These are phyloP conservation scores for Madurella fahalii DNA, from an alignment of 2,329 filamentous ascomycete genomes.

Conservation along the genomic window DNA sequence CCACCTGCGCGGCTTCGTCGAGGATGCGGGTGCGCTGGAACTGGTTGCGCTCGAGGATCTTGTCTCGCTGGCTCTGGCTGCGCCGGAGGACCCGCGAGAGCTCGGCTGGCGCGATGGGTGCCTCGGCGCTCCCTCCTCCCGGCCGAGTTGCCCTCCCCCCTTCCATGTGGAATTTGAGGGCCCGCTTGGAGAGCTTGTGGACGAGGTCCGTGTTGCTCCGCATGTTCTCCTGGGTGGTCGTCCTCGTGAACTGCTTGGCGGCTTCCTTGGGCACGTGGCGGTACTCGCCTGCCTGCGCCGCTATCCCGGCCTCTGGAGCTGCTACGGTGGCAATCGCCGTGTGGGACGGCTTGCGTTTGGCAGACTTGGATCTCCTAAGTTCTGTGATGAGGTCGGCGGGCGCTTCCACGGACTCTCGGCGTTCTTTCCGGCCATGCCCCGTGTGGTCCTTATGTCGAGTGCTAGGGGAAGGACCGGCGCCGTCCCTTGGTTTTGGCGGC, in stretches of 20 bases:
- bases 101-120: conserved; percentile 30
- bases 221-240: conserved; percentile 44
- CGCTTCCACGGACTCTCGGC: conserved; percentile 1
- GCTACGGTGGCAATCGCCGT: background rate
- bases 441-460: background rate
- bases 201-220: conserved; percentile 31
- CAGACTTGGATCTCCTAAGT: conserved; percentile 10
- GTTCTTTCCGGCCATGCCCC: background rate
- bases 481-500: conserved; percentile 4
- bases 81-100: conserved; percentile 36
- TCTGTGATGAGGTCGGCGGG: conserved; percentile 16
- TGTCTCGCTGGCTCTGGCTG: conserved; percentile 38
- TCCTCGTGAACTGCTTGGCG: conserved; percentile 51
- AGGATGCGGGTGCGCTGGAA: conserved; percentile 39
- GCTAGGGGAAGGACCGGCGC: background rate
- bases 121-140: conserved; percentile 21
- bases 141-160: conserved; percentile 27
- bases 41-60: conserved; percentile 39
- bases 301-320: background rate
- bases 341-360: conserved; percentile 12
- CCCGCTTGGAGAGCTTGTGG: conserved; percentile 43
- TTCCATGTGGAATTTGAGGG: conserved; percentile 39
- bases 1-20: conserved; percentile 35
- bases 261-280: conserved; percentile 52
- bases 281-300: conserved; percentile 25